Conservation (phyloP, 768 basidiomycete species). For the Serendipita sp. region DNA sequence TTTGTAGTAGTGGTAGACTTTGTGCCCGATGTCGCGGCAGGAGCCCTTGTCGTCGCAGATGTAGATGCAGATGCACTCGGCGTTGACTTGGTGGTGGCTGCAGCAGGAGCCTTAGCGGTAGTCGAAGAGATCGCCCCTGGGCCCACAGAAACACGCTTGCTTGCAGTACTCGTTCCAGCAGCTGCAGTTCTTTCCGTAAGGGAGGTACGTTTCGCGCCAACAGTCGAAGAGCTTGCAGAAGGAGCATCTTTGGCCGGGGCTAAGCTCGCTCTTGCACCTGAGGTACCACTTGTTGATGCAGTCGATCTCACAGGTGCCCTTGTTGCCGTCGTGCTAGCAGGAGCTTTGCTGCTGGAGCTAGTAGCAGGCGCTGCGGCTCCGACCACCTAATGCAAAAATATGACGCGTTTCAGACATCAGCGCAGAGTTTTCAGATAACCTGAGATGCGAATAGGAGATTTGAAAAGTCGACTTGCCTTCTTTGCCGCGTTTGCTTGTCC, state of each 20-base stretch:
- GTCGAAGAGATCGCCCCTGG: constrained; percentile 16
- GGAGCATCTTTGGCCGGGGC: background rate
- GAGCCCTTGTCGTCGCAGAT: background rate
- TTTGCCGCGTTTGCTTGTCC: constrained; percentile 27
- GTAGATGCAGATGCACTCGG: constrained; percentile 15
- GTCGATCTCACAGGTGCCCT: constrained; percentile 22
- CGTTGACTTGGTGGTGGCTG: constrained; percentile 18
- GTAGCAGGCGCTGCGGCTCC: constrained; percentile 51
- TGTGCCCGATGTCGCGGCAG: background rate
- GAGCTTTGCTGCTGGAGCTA: constrained; percentile 24
- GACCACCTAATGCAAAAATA: constrained; percentile 34
- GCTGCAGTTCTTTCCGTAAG: background rate
- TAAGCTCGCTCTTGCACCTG: constrained; percentile 11
- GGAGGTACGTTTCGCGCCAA: background rate
- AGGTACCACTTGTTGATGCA: constrained; percentile 11
- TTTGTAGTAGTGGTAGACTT: constrained; percentile 7
- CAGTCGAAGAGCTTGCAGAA: constrained; percentile 9
- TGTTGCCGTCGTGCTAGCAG: constrained; percentile 22
- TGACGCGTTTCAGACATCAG: constrained; percentile 8
- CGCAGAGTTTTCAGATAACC: background rate
- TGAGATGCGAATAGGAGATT: background rate
- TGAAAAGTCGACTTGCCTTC: constrained; percentile 34
- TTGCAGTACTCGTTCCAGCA: constrained; percentile 7
- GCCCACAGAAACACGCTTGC: constrained; percentile 24
- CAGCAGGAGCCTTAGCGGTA: constrained; percentile 24